phyloP scores from a whole-genome alignment of 345 rosid genomes.

The Hibiscus mutabilis region DNA sequence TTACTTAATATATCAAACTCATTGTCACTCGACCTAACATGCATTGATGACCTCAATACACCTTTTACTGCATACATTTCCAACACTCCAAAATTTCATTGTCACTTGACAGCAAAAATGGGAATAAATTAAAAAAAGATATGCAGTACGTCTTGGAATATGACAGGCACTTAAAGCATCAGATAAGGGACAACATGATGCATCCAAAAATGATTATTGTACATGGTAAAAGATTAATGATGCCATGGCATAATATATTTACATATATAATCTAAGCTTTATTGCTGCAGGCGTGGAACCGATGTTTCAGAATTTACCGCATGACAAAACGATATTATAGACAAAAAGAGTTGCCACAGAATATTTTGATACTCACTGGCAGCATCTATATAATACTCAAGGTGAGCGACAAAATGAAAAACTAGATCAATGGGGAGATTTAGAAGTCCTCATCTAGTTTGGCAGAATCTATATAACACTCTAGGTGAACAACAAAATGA shows the following conservation, averaged over 20 bases:
- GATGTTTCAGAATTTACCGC: background rate
- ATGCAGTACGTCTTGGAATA: background rate
- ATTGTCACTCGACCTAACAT: too few relatives aligned
- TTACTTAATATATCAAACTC: too few relatives aligned
- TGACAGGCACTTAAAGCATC: background rate
- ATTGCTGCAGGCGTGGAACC: background rate
- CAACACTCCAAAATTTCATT: background rate
- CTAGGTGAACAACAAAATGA: background rate
- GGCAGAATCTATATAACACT: background rate
- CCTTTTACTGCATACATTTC: background rate
- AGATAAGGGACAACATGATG: background rate
- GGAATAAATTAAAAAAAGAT: background rate
- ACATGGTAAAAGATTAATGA: background rate
- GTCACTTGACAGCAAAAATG: background rate
- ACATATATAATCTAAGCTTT: background rate
- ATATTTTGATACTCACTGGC: slow-evolving; percentile 3
- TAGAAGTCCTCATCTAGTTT: background rate
- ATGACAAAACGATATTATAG: background rate
- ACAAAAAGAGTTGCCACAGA: background rate
- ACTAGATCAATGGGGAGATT: too few relatives aligned
- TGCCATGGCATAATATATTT: background rate
- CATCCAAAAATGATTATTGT: background rate
- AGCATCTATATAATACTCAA: too few relatives aligned
- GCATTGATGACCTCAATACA: background rate
- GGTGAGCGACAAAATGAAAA: too few relatives aligned